Evolutionary conservation across 2,329 filamentous ascomycete species (phyloP).

Genomic region (Alternaria novae-zelandiae): DNA sequence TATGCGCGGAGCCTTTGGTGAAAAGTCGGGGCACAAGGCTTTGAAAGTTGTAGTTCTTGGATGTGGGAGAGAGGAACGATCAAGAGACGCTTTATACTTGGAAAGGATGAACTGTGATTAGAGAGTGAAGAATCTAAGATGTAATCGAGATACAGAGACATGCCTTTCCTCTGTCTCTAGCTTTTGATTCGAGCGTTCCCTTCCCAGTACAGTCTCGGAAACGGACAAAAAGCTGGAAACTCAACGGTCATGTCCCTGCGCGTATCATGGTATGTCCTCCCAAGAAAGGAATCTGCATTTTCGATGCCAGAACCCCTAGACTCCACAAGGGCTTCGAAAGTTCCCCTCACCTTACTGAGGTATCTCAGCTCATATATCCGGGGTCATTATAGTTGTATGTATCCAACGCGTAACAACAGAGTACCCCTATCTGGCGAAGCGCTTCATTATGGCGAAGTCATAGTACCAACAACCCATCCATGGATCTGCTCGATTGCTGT

Average conservation of each 20-base stretch:
- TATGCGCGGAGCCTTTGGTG: not conserved
- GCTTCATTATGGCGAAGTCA: not conserved
- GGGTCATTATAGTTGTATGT: not conserved
- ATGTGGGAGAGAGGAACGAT: not conserved
- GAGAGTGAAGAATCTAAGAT: too few relatives aligned
- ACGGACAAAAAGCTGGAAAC: not conserved
- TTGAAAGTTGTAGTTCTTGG: not conserved
- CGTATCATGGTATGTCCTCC: not conserved
- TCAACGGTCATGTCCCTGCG: not conserved
- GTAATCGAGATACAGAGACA: too few relatives aligned
- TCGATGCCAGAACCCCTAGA: not conserved
- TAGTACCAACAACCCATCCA: not conserved
- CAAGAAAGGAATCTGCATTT: not conserved
- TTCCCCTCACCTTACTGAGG: not conserved
- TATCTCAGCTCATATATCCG: not conserved
- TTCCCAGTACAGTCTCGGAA: not conserved
- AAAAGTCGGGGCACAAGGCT: not conserved
- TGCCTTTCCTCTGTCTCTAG: too few relatives aligned
- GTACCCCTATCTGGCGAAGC: not conserved
- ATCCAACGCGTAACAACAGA: not conserved
- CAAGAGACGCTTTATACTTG: not conserved
- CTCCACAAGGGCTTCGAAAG: too few relatives aligned
- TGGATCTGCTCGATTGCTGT: not conserved
- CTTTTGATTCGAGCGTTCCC: not conserved
- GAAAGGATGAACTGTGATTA: not conserved